Evolutionary conservation across 805 yeast genomes (phyloP), one percentile per base, ranked within the genome.

Genomic region (Starmerella vitae): DNA sequence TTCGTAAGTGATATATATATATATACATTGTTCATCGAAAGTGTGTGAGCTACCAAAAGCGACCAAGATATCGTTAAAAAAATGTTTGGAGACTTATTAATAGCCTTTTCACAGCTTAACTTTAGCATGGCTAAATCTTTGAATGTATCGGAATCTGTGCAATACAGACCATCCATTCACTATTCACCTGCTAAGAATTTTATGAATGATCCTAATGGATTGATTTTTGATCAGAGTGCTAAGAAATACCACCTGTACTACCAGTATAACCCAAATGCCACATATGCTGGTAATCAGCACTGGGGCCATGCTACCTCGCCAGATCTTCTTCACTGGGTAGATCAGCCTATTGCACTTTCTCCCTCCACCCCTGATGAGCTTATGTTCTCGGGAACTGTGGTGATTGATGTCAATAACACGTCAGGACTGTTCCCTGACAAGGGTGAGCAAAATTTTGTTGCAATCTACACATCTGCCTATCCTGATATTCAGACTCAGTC

Each of bases 161-260:
- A 31, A 22, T 44, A 46, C 33, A 33, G 50, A 17, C 50, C 50
- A 3, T 42, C 45, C 10, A 30, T 53, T 25, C 68, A 64, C 43
- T 56, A 51, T 30, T 49, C 66, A 3, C 67, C 69, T 1, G 41
- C 47, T 5, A 33, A 38, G 5, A 63, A 62, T 5, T 64, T 65
- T 60, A 58, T 64, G 64, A 64, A 64, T 46, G 69, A 65, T 44
- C 68, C 69, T n/a, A 64, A 64, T 42, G 69, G 68, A 5, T 46
- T 63, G 34, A 53, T 59, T 45, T 62, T 54, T 42, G 62, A 61
- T 44, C 45, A 52, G 7, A 49, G 53, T 6, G 18, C 53, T 17
- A 22, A 21, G 14, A 26, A 10, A 5, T 64, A 56, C 54, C 69
- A 64, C 43, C 28, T 57, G 36, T 64, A 61, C 52, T 64, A 48